phyloP scores from a whole-genome alignment of 306 rosid species.

The Comarum palustre region DNA sequence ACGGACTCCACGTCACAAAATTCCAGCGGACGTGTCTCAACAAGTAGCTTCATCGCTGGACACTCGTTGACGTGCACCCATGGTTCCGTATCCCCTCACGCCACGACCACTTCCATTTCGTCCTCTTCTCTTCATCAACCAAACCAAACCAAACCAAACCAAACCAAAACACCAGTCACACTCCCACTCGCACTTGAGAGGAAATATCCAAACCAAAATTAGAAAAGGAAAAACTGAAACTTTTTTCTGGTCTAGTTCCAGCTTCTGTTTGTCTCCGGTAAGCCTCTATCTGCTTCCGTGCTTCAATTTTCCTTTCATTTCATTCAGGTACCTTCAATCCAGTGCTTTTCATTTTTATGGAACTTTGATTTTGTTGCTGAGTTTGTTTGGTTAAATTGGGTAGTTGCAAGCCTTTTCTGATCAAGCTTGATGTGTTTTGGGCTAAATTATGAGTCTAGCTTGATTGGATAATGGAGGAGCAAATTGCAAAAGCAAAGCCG shows the following conservation, averaged over 20 bases:
- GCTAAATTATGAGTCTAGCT: not conserved
- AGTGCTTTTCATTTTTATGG: not conserved
- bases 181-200: not conserved
- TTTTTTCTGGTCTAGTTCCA: not conserved
- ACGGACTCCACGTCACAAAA: no score
- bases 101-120: not conserved
- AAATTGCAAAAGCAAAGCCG: conserved; percentile 37
- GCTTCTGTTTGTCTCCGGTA: not conserved
- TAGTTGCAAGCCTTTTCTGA: not conserved
- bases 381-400: not conserved
- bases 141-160: not conserved
- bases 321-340: not conserved
- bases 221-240: not conserved
- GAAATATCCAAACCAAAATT: not conserved
- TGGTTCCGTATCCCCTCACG: not conserved
- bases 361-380: not conserved
- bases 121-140: not conserved
- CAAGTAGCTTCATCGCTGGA: not conserved
- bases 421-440: not conserved
- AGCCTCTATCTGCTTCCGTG: not conserved
- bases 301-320: not conserved
- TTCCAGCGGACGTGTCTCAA: no score
- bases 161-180: not conserved
- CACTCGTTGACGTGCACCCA: not conserved
- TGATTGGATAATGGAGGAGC: conserved; percentile 45